phyloP scores from a whole-genome alignment of 345 rosid species.

The Hirschfeldia incana region DNA sequence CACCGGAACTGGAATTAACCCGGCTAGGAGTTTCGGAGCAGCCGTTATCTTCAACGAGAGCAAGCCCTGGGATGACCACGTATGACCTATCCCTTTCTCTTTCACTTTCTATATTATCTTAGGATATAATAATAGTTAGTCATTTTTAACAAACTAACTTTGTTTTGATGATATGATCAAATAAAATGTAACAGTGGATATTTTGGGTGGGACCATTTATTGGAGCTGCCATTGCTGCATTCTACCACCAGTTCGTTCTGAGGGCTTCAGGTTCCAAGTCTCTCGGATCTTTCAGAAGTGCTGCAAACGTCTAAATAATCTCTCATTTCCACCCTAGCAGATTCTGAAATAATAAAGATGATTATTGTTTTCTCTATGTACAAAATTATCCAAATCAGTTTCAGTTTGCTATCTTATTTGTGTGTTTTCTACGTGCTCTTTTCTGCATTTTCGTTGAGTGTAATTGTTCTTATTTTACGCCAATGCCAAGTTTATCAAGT shows the following conservation, averaged over 20 bases:
- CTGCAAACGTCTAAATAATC: conserved; percentile 35
- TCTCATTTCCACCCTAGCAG: background rate
- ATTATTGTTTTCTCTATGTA: conserved; percentile 15
- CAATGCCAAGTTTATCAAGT: conserved; percentile 8
- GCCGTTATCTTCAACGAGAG: conserved; percentile 77
- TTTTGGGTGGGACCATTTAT: conserved; percentile 78
- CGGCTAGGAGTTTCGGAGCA: conserved; percentile 96
- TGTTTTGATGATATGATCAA: background rate
- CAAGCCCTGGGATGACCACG: conserved; percentile 96
- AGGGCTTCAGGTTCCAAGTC: conserved; percentile 59
- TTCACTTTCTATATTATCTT: background rate
- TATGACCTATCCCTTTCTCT: conserved; percentile 20
- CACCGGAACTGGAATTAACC: conserved; percentile 95
- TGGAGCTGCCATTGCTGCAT: conserved; percentile 65
- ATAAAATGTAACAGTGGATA: conserved; percentile 53
- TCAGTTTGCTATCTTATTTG: background rate
- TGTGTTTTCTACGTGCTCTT: conserved; percentile 4
- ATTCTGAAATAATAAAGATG: conserved; percentile 15
- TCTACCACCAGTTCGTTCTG: conserved; percentile 58
- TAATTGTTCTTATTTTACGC: background rate
- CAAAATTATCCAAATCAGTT: conserved; percentile 27
- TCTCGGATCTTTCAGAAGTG: conserved; percentile 61
- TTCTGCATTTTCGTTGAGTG: conserved; percentile 1
- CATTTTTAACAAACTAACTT: background rate
- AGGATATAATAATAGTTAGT: background rate